A percentile compares a stretch with the other conserved stretches of the same genome.
Evolutionary conservation across 371 early-diverging fungal genomes (phyloP).

Genomic region (Rhizopus arrhizus): DNA sequence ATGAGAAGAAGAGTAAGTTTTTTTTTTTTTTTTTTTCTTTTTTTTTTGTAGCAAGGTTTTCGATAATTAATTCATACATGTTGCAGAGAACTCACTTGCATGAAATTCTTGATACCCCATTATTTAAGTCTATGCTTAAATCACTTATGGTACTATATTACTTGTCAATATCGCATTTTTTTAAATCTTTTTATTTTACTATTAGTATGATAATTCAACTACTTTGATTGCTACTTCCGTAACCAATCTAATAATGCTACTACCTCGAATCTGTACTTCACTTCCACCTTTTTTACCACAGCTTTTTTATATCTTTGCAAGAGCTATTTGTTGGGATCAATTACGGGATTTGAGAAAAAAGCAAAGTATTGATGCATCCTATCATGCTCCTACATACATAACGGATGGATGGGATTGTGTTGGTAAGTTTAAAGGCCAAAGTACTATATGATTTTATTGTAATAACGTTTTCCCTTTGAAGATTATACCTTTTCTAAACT

Average conservation of each 20-base stretch:
- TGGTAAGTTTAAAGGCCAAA: constrained; percentile 25
- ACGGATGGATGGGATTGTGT: constrained; percentile 52
- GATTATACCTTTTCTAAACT: constrained; percentile 59
- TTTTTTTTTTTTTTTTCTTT: not conserved
- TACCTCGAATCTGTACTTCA: constrained; percentile 66
- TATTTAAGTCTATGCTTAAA: constrained; percentile 58
- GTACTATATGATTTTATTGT: not conserved
- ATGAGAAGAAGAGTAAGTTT: constrained; percentile 55
- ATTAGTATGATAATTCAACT: constrained; percentile 66
- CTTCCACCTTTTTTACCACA: constrained; percentile 60
- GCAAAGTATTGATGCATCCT: constrained; percentile 26
- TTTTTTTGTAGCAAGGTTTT: not conserved
- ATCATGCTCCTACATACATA: constrained; percentile 19
- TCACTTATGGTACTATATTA: constrained; percentile 56
- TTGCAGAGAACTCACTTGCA: constrained; percentile 59
- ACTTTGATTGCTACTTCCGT: constrained; percentile 63
- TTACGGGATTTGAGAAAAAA: constrained; percentile 50
- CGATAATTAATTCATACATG: not conserved
- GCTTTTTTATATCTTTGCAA: constrained; percentile 60
- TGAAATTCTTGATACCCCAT: constrained; percentile 62
- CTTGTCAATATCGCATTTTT: not conserved
- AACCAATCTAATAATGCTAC: constrained; percentile 65
- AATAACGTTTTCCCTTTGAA: constrained; percentile 8
- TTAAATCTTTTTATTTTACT: not conserved
- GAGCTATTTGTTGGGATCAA: constrained; percentile 68